Evolutionary conservation across 1,139 yeast species (phyloP), one percentile per base, ranked within the genome.

Genomic region (Lodderomyces parapsilosis): DNA sequence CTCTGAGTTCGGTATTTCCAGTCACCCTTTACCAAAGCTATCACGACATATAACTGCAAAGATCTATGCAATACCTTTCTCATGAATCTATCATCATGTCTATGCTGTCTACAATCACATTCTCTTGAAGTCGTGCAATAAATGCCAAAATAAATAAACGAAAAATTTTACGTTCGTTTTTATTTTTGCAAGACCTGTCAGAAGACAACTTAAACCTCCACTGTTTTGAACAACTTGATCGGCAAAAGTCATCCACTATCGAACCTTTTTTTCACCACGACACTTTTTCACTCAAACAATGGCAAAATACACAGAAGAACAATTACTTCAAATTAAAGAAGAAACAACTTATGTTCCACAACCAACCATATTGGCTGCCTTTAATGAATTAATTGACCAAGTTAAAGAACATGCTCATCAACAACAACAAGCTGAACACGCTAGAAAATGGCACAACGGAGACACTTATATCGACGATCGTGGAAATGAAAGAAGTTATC

Each of bases 291-390:
- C 14, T 20, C 9, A n/a, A 23, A 22, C 32, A 4, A 79, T 78
- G 83, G 75, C 71, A 45, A 81, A 76, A 64, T 86, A 84, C 68
- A 80, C 88, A 36, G 85, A 81, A 64, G 87, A 83, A 62, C 83
- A 83, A 69, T 76, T 86, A 61, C 63, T 80, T 39, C 76, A 72
- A 47, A 70, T 74, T 58, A 77, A 80, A 58, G 76, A 76, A 38
- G 71, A 72, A 46, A 87, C 84, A 27, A 14, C 38, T 15, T 66
- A 76, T 50, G 71, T 76, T 43, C 82, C 89, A 36, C 80, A 76
- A 49, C 80, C 83, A 33, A 77, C 78, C 40, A 85, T 83, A 50
- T 74, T 83, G 54, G 78, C 72, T 28, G 83, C 82, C 39, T 86
- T 85, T 71, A 76, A 77, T 56, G 71, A 77, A 49, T 72, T 84